Conservation (phyloP, 179 eudicot genomes). For the Beta corolliflora region DNA sequence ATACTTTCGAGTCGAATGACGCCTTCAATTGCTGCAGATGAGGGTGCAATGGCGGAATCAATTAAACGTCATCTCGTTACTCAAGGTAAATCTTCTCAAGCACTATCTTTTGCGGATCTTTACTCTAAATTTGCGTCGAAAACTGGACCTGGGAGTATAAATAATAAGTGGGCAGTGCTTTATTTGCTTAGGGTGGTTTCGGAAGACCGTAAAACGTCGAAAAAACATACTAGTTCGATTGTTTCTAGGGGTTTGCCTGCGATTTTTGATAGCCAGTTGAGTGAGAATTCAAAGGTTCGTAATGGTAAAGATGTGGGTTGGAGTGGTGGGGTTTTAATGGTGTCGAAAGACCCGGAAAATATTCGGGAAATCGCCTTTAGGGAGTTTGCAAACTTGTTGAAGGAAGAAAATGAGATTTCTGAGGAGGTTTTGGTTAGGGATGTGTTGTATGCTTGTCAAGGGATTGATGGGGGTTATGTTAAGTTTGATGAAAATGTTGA, state of each 20-base stretch:
- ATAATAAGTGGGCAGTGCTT: slow-evolving; percentile 85
- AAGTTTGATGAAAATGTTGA: slow-evolving; percentile 56
- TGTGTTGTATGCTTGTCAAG: slow-evolving; percentile 87
- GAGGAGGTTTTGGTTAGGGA: slow-evolving; percentile 91
- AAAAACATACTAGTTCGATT: slow-evolving; percentile 31
- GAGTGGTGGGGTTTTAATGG: slow-evolving; percentile 71
- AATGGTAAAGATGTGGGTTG: slow-evolving; percentile 35
- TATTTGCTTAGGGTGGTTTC: slow-evolving; percentile 86
- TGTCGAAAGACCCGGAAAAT: slow-evolving; percentile 77
- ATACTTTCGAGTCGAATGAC: slow-evolving; percentile 85
- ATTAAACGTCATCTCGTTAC: slow-evolving; percentile 82
- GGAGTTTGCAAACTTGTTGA: slow-evolving; percentile 65
- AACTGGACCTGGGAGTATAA: slow-evolving; percentile 71
- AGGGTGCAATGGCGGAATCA: slow-evolving; percentile 83
- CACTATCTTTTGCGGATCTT: slow-evolving; percentile 78
- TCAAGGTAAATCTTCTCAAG: slow-evolving; percentile 86
- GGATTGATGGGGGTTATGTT: slow-evolving; percentile 82
- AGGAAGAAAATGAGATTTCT: slow-evolving; percentile 77
- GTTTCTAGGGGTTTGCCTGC: slow-evolving; percentile 65
- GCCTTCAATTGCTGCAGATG: slow-evolving; percentile 74
- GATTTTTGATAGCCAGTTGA: slow-evolving; percentile 38
- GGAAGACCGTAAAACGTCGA: slow-evolving; percentile 55
- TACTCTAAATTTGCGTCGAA: slow-evolving; percentile 61
- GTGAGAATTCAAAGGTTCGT: slow-evolving; percentile 36
- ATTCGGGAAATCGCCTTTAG: slow-evolving; percentile 67